Conservation (phyloP, 1,284 basidiomycete genomes). For the Rhodotorula sp. region DNA sequence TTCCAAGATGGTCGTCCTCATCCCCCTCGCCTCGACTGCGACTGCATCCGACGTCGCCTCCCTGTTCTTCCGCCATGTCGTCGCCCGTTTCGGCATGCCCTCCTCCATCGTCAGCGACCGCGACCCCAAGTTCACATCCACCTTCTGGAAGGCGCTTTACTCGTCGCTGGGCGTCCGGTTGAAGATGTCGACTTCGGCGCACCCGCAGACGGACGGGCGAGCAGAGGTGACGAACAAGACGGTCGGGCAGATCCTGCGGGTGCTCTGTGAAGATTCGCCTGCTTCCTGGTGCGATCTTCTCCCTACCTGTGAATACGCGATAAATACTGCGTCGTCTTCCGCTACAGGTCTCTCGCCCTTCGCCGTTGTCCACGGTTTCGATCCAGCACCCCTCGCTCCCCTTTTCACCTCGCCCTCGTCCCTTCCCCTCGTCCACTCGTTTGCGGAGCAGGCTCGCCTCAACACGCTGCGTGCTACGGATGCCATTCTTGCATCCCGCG, state of each 20-base stretch:
- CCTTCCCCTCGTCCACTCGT: not conserved
- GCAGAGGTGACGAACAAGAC: too few species aligned
- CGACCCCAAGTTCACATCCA: slow-evolving; percentile 53
- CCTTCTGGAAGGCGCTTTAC: slow-evolving; percentile 53
- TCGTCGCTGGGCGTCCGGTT: slow-evolving; percentile 49
- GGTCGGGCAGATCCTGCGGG: too few species aligned
- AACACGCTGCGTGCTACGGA: not conserved
- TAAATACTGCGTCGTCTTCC: not conserved
- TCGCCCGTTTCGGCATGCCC: too few species aligned
- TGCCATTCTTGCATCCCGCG: slow-evolving; percentile 9
- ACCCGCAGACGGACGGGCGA: too few species aligned
- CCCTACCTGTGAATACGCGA: slow-evolving; percentile 2
- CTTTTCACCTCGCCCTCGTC: not conserved
- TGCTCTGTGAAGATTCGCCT: slow-evolving; percentile 7
- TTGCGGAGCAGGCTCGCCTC: not conserved
- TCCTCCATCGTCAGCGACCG: slow-evolving; percentile 55
- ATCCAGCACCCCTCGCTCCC: slow-evolving; percentile 1
- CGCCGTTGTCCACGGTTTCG: slow-evolving; percentile 11
- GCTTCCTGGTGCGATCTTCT: slow-evolving; percentile 21
- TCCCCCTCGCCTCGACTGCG: too few species aligned
- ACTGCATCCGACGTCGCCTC: too few species aligned
- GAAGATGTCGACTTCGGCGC: not conserved
- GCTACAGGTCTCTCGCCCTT: slow-evolving; percentile 10
- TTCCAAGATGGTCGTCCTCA: too few species aligned
- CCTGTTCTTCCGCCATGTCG: too few species aligned